A percentile compares a stretch with the other conserved stretches of the same genome.
Evolutionary conservation across 257 asterid genomes (phyloP).

Genomic region (Primulina eburnea): DNA sequence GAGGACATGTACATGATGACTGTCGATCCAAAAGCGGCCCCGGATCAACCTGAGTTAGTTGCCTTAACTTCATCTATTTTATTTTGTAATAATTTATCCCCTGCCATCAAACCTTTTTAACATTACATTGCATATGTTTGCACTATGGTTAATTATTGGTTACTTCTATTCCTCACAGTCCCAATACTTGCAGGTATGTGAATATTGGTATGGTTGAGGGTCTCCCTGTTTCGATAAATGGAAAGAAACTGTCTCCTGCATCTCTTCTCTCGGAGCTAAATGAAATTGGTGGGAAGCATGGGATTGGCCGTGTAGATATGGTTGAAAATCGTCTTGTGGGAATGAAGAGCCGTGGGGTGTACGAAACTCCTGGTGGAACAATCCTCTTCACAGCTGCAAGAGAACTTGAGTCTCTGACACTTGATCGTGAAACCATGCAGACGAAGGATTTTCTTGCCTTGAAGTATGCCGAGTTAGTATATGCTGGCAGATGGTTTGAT

Average conservation of each 20-base stretch:
- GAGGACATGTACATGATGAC: conserved; percentile 94
- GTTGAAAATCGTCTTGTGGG: conserved; percentile 92
- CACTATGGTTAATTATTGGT: not conserved
- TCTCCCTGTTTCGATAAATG: conserved; percentile 73
- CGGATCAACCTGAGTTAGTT: conserved; percentile 77
- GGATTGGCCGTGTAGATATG: conserved; percentile 90
- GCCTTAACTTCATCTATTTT: not conserved
- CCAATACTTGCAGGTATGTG: conserved; percentile 47
- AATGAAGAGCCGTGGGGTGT: conserved; percentile 97
- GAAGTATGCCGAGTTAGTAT: conserved; percentile 84
- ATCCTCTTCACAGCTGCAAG: conserved; percentile 76
- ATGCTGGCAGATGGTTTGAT: conserved; percentile 94
- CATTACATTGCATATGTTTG: not conserved
- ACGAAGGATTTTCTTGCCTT: conserved; percentile 77
- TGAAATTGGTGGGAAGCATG: conserved; percentile 79
- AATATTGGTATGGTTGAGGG: conserved; percentile 76
- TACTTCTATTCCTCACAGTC: conserved; percentile 3
- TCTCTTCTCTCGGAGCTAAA: conserved; percentile 73
- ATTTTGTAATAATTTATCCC: not conserved
- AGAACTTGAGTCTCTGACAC: conserved; percentile 93
- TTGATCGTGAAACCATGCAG: conserved; percentile 87
- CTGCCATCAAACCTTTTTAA: too few species aligned
- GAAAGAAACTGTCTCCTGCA: conserved; percentile 80
- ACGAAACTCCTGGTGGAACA: conserved; percentile 95
- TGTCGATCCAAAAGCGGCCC: conserved; percentile 79